phyloP scores from a whole-genome alignment of 2,329 filamentous ascomycete species.

The Claviceps sp. region DNA sequence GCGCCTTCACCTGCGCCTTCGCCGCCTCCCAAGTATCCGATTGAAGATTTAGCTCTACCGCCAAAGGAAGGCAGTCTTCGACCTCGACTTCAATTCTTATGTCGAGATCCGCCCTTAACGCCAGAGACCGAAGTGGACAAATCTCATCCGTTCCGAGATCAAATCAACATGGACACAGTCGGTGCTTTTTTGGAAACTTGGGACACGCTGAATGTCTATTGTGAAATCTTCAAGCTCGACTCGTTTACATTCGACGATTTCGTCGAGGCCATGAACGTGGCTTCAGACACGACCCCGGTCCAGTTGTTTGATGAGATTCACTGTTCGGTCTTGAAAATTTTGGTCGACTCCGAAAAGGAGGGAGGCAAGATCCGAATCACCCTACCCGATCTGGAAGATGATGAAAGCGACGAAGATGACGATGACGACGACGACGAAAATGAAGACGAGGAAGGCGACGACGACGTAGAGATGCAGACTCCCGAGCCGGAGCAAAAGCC shows the following conservation, averaged over 20 bases:
- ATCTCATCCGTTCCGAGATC: constrained; percentile 14
- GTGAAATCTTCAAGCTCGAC: constrained; percentile 83
- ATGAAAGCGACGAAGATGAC: constrained; percentile 53
- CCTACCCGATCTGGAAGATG: constrained; percentile 60
- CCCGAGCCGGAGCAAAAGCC: constrained; percentile 61
- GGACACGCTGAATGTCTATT: constrained; percentile 98
- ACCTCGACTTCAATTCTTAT: constrained; percentile 67
- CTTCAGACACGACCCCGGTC: constrained; percentile 60
- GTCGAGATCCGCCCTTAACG: constrained; percentile 45
- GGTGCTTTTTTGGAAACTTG: constrained; percentile 78
- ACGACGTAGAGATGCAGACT: constrained; percentile 38
- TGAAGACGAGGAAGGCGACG: constrained; percentile 38
- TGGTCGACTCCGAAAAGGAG: constrained; percentile 63
- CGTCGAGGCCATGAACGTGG: constrained; percentile 70
- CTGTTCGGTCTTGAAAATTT: constrained; percentile 76
- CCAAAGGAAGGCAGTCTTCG: constrained; percentile 53
- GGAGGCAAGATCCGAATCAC: constrained; percentile 69
- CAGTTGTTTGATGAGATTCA: constrained; percentile 84
- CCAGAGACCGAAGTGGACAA: constrained; percentile 22
- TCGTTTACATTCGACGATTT: constrained; percentile 98
- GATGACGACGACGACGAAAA: constrained; percentile 41
- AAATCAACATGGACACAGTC: constrained; percentile 73
- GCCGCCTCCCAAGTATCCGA: constrained; percentile 80
- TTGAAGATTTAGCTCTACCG: constrained; percentile 78
- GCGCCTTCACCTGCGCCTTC: constrained; percentile 48